Percentiles rank a stretch among this genome's conserved stretches.
Evolutionary conservation across 2,329 filamentous ascomycete genomes (phyloP).

Genomic region (Alternaria triticina): DNA sequence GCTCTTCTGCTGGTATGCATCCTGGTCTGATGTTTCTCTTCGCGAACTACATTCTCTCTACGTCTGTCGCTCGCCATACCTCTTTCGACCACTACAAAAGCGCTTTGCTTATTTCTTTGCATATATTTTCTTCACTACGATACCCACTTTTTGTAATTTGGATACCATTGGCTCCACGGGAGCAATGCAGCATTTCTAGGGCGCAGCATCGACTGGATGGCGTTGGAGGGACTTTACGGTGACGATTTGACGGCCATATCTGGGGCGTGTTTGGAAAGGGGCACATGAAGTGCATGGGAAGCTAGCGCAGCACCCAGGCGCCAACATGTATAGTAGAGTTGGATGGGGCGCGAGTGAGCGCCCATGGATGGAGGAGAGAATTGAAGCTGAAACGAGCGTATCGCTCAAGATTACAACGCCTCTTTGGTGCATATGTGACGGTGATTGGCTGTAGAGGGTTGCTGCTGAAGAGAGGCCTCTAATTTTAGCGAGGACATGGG

Average conservation of each 20-base stretch:
- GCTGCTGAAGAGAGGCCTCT: constrained; percentile 17
- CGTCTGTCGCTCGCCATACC: constrained; percentile 12
- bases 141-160: constrained; percentile 50
- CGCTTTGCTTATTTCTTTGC: constrained; percentile 44
- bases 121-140: constrained; percentile 45
- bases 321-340: constrained; percentile 39
- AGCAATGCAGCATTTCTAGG: constrained; percentile 31
- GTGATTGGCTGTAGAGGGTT: constrained; percentile 21
- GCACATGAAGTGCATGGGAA: constrained; percentile 25
- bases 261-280: constrained; percentile 13
- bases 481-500: constrained; percentile 25
- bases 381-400: constrained; percentile 33
- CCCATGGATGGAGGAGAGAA: constrained; percentile 23
- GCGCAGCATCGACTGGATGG: constrained; percentile 33
- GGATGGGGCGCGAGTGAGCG: constrained; percentile 26
- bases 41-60: constrained; percentile 30
- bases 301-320: constrained; percentile 45
- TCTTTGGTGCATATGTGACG: constrained; percentile 18
- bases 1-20: constrained; percentile 46
- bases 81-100: constrained; percentile 22
- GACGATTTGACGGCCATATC: constrained; percentile 28
- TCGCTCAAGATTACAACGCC: constrained; percentile 26
- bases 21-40: constrained; percentile 41
- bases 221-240: constrained; percentile 35
- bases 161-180: constrained; percentile 30